Conservation (phyloP, 768 basidiomycete genomes). For the Dacryopinax primogenitus region DNA sequence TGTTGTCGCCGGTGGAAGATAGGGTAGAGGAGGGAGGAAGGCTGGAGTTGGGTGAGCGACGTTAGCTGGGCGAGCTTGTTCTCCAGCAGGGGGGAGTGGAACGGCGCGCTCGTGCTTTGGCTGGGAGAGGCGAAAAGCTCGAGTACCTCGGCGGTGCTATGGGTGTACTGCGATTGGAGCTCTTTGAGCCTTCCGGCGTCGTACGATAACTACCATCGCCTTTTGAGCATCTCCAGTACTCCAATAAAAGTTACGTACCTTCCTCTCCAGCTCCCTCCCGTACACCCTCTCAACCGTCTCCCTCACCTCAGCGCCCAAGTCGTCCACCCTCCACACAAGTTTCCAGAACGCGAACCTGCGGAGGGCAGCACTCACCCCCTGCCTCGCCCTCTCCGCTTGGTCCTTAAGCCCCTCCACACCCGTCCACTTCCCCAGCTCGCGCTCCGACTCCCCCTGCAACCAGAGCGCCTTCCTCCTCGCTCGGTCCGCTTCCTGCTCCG, state of each 20-base stretch:
- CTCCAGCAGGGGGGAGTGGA: constrained; percentile 23
- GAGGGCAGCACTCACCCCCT: not conserved
- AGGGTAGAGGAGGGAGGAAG: constrained; percentile 19
- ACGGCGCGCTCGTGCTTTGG: constrained; percentile 17
- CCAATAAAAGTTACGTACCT: constrained; percentile 18
- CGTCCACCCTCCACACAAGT: constrained; percentile 17
- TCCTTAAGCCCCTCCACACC: not conserved
- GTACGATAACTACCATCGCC: constrained; percentile 20
- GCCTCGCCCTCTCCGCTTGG: not conserved
- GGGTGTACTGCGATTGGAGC: constrained; percentile 18
- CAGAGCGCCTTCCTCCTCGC: not conserved
- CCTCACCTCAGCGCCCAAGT: constrained; percentile 20
- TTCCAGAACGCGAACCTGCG: not conserved
- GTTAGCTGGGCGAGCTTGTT: constrained; percentile 21
- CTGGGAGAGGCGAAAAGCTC: constrained; percentile 9
- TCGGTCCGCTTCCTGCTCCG: not conserved
- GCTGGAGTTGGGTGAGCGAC: constrained; percentile 12
- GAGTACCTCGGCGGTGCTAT: constrained; percentile 16
- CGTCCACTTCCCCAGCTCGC: not conserved
- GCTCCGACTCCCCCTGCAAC: not conserved
- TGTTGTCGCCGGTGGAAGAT: constrained; percentile 20
- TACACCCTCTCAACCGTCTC: constrained; percentile 17
- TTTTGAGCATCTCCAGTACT: not conserved
- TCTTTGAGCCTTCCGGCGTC: constrained; percentile 23
- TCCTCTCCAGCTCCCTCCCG: constrained; percentile 18